Conservation (phyloP, 2,329 filamentous ascomycete genomes). For the Beauveria bassiana region DNA sequence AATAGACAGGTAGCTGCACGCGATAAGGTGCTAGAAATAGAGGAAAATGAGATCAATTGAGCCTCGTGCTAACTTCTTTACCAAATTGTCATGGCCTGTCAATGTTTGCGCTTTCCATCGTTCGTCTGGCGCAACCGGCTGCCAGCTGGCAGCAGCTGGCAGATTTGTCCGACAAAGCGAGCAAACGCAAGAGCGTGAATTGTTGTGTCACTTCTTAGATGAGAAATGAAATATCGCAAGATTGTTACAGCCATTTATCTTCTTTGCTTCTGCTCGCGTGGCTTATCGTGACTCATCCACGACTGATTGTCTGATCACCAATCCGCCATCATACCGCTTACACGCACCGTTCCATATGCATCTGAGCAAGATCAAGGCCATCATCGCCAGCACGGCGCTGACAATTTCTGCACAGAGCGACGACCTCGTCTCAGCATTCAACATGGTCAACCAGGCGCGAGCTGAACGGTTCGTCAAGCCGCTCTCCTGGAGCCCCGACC, state of each 20-base stretch:
- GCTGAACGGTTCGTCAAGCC: constrained; percentile 20
- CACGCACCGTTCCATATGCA: not conserved
- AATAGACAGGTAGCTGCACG: too few relatives aligned
- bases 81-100: not conserved
- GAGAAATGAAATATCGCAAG: not conserved
- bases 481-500: constrained; percentile 23
- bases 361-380: constrained; percentile 1
- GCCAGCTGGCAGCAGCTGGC: constrained; percentile 5
- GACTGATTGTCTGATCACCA: not conserved
- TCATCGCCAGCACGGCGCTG: constrained; percentile 11
- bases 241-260: not conserved
- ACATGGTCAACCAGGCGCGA: constrained; percentile 26
- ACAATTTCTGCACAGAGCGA: constrained; percentile 15
- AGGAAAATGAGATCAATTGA: not conserved
- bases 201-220: not conserved
- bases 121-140: not conserved
- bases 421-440: constrained; percentile 20
- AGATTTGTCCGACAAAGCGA: not conserved
- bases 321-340: not conserved
- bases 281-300: not conserved
- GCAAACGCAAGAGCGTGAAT: constrained; percentile 6
- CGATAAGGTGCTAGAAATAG: too few relatives aligned
- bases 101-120: constrained; percentile 4
- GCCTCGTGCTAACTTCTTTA: not conserved
- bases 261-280: not conserved